Conservation (phyloP, 805 yeast species). For the Sungouiozyma intestinalis region DNA sequence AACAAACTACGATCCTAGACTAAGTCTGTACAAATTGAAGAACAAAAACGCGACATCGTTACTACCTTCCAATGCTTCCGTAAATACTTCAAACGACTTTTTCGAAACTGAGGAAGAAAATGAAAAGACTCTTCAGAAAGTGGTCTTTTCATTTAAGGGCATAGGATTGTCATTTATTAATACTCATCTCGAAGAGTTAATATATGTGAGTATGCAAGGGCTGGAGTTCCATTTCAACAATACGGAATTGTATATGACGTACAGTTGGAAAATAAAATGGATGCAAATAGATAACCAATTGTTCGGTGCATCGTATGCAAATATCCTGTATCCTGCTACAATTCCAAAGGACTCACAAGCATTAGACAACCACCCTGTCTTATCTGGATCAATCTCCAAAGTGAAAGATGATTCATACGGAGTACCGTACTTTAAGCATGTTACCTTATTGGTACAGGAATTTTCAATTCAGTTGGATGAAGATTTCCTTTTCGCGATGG, state of each 20-base stretch:
- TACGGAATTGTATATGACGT: slow-evolving; percentile 72
- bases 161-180: slow-evolving; percentile 80
- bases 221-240: slow-evolving; percentile 72
- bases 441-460: slow-evolving; percentile 81
- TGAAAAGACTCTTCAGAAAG: slow-evolving; percentile 25
- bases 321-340: slow-evolving; percentile 79
- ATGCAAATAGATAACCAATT: slow-evolving; percentile 87
- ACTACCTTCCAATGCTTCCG: slow-evolving; percentile 12
- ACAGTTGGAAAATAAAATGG: slow-evolving; percentile 83
- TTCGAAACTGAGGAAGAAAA: slow-evolving; percentile 42
- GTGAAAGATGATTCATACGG: slow-evolving; percentile 89
- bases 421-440: slow-evolving; percentile 80
- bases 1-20: slow-evolving; percentile 67
- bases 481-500: slow-evolving; percentile 71
- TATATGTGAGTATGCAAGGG: slow-evolving; percentile 76
- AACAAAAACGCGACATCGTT: slow-evolving; percentile 18
- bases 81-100: slow-evolving; percentile 31
- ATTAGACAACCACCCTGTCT: slow-evolving; percentile 79
- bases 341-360: slow-evolving; percentile 78
- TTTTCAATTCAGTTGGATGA: slow-evolving; percentile 90
- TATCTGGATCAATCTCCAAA: slow-evolving; percentile 74
- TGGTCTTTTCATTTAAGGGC: slow-evolving; percentile 67
- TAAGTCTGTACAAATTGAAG: slow-evolving; percentile 56
- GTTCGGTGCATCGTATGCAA: slow-evolving; percentile 81
- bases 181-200: slow-evolving; percentile 58